Conservation (phyloP, 805 yeast genomes). For the Barnettozyma botsteinii region DNA sequence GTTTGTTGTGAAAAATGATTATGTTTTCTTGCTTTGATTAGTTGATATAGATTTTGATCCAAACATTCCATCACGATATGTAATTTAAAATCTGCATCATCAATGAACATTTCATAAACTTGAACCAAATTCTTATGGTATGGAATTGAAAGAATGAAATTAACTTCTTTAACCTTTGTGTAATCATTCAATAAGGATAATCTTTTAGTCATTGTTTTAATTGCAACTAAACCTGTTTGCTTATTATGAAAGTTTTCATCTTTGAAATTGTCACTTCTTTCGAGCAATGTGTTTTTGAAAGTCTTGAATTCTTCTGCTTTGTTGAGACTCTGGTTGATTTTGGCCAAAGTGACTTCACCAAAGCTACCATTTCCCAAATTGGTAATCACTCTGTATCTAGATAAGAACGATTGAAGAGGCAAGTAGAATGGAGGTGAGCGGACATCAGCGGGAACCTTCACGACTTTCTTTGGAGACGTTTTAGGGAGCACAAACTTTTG, state of each 20-base stretch:
- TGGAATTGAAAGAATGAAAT: conserved; percentile 60
- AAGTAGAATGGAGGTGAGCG: conserved; percentile 34
- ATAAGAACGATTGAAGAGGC: conserved; percentile 38
- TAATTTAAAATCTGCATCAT: conserved; percentile 48
- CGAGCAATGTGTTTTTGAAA: conserved; percentile 42
- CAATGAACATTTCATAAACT: conserved; percentile 75
- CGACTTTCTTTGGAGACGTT: conserved; percentile 3
- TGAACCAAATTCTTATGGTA: conserved; percentile 70
- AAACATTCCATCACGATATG: conserved; percentile 87
- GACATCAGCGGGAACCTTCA: conserved; percentile 31
- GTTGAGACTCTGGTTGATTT: conserved; percentile 29
- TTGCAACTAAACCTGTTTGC: conserved; percentile 53
- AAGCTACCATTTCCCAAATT: conserved; percentile 70
- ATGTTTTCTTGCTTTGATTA: conserved; percentile 57
- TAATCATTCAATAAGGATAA: conserved; percentile 49
- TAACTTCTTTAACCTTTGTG: conserved; percentile 56
- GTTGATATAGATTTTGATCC: conserved; percentile 75
- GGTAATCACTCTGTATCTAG: conserved; percentile 44
- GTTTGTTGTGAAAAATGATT: conserved; percentile 51
- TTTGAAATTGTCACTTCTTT: conserved; percentile 24
- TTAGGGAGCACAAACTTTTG: neutral
- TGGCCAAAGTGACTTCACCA: conserved; percentile 65
- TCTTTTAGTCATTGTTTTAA: conserved; percentile 68
- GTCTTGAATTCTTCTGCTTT: conserved; percentile 14
- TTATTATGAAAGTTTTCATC: conserved; percentile 31